Base-by-base conservation (phyloP, 2,329 filamentous ascomycete genomes). In the Stenocarpella maydis region DNA sequence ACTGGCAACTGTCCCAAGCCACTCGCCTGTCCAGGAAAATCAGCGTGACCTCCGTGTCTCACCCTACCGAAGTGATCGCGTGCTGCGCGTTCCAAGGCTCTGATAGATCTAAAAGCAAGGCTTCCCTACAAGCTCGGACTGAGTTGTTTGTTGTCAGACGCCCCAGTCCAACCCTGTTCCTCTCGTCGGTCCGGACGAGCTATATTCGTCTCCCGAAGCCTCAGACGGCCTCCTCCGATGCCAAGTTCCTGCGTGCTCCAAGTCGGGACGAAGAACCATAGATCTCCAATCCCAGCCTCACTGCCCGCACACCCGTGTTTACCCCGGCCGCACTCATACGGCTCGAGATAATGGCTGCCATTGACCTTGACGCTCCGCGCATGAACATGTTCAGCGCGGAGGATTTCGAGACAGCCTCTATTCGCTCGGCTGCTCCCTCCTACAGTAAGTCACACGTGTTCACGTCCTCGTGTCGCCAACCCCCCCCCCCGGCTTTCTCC, bases 341-440 rank as follows among this genome's bases (percentile, higher is more conserved):
- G 45, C 26, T 55, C 53, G 41, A 39, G 55, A 63, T 45, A 43
- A 71, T 71, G 69, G 67, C 63, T 47, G 37, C 47, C 14, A 26
- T 69, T 31, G 69, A 71, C n/a, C 37, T 69, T n/a, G 69, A 71
- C 7, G 58, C n/a, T 26, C n/a, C 52, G 39, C 58, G 17, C 15
- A 37, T 71, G 8, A 66, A 58, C 65, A 52, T 58, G 39, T 72
- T 68, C 70, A 79, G 76, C 73, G 74, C 80, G 7, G 86, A 88
- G 70, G 90, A 92, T 76, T 88, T 90, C 69, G 90, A 92, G 74
- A 91, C 90, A 26, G 85, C 87, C 8, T 92, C 90, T 12, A 86
- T 92, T 71, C 88, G 83, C 73, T 92, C 90, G 21, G 86, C 86
- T 9, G 89, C 90, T n/a, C 90, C 90, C 49, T 92, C 90, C 12